Evolutionary conservation across 805 yeast species (phyloP), one percentile per base, ranked within the genome.

Genomic region (Schwanniomyces yamadae): DNA sequence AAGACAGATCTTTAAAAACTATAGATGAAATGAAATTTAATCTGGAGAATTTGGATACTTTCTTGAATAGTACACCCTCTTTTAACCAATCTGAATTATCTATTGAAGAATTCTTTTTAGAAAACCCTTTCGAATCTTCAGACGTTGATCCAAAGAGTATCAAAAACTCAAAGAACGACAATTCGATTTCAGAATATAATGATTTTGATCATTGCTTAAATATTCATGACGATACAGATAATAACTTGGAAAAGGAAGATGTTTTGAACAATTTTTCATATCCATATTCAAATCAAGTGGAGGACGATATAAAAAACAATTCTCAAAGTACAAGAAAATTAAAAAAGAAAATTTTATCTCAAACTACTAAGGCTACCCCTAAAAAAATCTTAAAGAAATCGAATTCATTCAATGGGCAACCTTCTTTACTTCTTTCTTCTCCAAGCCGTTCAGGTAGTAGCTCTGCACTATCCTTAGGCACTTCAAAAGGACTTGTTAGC

Each of bases 31-130:
- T n/a, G n/a, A n/a, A n/a, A n/a, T n/a, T n/a, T n/a, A 8, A 21
- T 21, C 10, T 21, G 10, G 23, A 28, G 6, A 28, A 8, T 3
- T 19, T n/a, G 18, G 22, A 18, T 4, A 12, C 11, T 12, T 18
- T 23, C 5, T 28, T 28, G 4, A 28, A 18, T 28, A n/a, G 4
- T 28, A 23, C 18, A 8, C 7, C 10, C 11, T 27, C 29, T 15
- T 27, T 15, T 8, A 27, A 12, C 5, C 31, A 19, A n/a, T 17
- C 12, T 4, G 35, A 40, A 15, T 24, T 46, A 8, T 43, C 45
- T n/a, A 40, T 42, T 16, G 52, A 47, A 13, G 54, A 49, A 28
- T 32, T 48, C 9, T 28, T 49, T 8, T 37, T 36, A 22, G 37
- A 40, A 14, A 49, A 46, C 28, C 50, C 50, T 3, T 27, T 27